A percentile compares a stretch with the other conserved stretches of the same genome.
Conservation (phyloP, 768 basidiomycete species). For the Mycena rosella region DNA sequence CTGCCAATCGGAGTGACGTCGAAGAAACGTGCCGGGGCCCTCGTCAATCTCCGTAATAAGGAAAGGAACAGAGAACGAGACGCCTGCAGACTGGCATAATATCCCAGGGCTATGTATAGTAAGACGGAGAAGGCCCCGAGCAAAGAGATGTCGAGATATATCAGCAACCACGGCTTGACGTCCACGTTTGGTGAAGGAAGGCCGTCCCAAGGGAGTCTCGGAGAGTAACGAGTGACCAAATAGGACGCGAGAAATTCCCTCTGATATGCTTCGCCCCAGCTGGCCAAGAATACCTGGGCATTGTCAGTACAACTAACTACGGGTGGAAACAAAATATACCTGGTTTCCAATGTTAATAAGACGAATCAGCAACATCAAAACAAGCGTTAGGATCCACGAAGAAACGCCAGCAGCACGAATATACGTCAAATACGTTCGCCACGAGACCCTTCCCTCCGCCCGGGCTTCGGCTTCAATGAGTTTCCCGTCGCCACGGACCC, state of each 20-base stretch:
- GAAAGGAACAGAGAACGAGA: slow-evolving; percentile 70
- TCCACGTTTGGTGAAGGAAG: slow-evolving; percentile 71
- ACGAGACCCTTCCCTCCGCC: slow-evolving; percentile 74
- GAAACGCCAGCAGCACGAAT: slow-evolving; percentile 70
- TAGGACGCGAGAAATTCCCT: slow-evolving; percentile 40
- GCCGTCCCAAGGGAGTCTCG: slow-evolving; percentile 56
- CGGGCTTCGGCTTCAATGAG: slow-evolving; percentile 73
- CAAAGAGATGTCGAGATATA: slow-evolving; percentile 74
- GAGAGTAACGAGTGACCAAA: slow-evolving; percentile 31
- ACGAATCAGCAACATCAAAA: slow-evolving; percentile 67
- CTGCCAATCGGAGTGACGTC: slow-evolving; percentile 82
- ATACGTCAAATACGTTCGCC: slow-evolving; percentile 72
- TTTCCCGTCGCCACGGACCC: slow-evolving; percentile 55
- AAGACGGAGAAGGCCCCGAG: slow-evolving; percentile 67
- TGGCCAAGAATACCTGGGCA: slow-evolving; percentile 71
- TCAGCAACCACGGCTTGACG: slow-evolving; percentile 74
- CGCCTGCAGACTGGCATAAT: slow-evolving; percentile 77
- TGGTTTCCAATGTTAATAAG: slow-evolving; percentile 69
- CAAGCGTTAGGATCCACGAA: slow-evolving; percentile 67
- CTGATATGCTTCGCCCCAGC: slow-evolving; percentile 78
- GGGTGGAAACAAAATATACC: slow-evolving; percentile 47
- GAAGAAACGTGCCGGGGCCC: slow-evolving; percentile 78
- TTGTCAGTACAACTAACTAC: neutral
- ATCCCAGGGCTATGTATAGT: slow-evolving; percentile 70
- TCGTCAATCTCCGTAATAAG: slow-evolving; percentile 66